A percentile compares a stretch with the other conserved stretches of the same genome.
Evolutionary conservation across 371 early-diverging fungal genomes (phyloP).

Genomic region (Apophysomyces ossiformis): DNA sequence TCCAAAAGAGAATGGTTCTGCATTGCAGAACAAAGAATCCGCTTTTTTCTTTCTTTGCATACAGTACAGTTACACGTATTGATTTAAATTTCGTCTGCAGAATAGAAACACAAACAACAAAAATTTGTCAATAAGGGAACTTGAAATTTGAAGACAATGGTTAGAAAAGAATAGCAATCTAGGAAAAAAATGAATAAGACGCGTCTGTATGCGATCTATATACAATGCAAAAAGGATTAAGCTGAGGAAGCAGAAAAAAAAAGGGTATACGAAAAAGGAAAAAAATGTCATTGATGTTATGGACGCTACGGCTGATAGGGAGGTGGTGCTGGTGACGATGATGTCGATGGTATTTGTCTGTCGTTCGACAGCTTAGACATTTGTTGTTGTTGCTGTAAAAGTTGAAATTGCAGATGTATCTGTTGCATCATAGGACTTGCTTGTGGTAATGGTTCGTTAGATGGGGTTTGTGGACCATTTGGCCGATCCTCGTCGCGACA

Average conservation of each 20-base stretch:
- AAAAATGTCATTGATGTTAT: neutral
- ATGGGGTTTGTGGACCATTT: neutral
- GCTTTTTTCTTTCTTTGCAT: too few species aligned
- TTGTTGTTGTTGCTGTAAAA: slow-evolving; percentile 5
- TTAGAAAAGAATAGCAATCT: too few species aligned
- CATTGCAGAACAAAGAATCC: too few species aligned
- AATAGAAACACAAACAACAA: too few species aligned
- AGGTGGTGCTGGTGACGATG: neutral
- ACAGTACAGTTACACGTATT: too few species aligned
- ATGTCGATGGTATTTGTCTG: neutral
- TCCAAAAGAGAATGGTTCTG: too few species aligned
- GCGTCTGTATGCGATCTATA: neutral
- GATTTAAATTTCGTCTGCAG: too few species aligned
- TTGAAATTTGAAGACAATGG: too few species aligned
- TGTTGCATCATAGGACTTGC: slow-evolving; percentile 6
- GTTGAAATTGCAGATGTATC: slow-evolving; percentile 1
- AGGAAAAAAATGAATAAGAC: too few species aligned
- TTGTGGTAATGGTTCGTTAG: neutral
- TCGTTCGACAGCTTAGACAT: neutral
- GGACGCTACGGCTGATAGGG: neutral
- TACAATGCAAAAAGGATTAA: neutral
- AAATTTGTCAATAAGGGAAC: too few species aligned
- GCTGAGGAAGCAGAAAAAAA: too few species aligned
- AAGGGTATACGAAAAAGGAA: neutral
- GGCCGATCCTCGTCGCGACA: neutral